Evolutionary conservation across 129 eudicot species (phyloP).

Genomic region (Escallonia herrerae): DNA sequence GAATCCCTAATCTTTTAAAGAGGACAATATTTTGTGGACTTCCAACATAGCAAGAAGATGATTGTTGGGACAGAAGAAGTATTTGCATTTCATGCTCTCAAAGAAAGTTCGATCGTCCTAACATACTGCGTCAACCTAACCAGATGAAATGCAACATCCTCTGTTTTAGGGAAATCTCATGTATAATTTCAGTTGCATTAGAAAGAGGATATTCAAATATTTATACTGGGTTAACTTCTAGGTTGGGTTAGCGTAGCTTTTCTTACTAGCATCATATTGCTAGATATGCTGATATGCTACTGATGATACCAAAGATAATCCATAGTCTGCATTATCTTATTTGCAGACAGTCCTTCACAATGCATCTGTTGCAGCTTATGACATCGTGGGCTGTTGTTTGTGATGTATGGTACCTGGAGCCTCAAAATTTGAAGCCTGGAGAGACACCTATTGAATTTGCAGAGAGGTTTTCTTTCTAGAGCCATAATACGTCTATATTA

Average conservation of each 20-base stretch:
- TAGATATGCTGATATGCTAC: background rate
- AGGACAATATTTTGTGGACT: too few species aligned
- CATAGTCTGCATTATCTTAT: background rate
- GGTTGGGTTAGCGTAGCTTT: background rate
- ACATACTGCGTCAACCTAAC: too few species aligned
- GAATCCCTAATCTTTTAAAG: too few species aligned
- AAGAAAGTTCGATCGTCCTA: too few species aligned
- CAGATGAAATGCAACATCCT: too few species aligned
- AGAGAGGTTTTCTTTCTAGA: conserved; percentile 46
- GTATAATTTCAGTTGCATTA: too few species aligned
- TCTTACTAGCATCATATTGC: background rate
- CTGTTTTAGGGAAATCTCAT: too few species aligned
- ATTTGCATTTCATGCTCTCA: too few species aligned
- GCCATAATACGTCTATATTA: background rate
- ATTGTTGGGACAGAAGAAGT: too few species aligned
- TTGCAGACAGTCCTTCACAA: conserved; percentile 94
- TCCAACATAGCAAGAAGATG: too few species aligned
- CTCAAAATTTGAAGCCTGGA: conserved; percentile 88
- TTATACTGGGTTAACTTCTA: too few species aligned
- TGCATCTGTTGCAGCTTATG: conserved; percentile 94
- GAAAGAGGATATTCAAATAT: too few species aligned
- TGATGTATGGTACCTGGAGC: conserved; percentile 99
- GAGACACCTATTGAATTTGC: conserved; percentile 97
- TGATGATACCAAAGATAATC: background rate
- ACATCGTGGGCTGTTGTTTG: conserved; percentile 99